Percentiles rank a stretch among this genome's conserved stretches.
Evolutionary conservation across 192 early-diverging fungal species (phyloP).

Genomic region (Coemansia sp.): DNA sequence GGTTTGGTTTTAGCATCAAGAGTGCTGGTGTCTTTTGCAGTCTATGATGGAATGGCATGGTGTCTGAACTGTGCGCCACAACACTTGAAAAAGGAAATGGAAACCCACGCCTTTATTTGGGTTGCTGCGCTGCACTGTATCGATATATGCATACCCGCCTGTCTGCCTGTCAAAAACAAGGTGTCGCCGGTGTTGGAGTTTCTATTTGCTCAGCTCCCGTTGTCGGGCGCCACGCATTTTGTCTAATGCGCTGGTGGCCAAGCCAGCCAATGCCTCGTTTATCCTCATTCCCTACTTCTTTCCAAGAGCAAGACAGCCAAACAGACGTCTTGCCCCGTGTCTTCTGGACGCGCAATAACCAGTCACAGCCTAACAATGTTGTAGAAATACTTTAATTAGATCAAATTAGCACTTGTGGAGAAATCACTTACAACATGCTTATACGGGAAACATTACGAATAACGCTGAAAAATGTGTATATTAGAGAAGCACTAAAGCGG

Average conservation of each 20-base stretch:
- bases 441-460: too few relatives aligned
- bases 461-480: too few relatives aligned
- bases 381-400: too few relatives aligned
- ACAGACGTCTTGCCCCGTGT: background rate
- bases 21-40: background rate
- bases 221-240: constrained; percentile 10
- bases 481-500: too few relatives aligned
- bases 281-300: background rate
- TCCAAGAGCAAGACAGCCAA: too few relatives aligned
- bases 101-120: background rate
- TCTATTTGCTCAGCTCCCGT: background rate
- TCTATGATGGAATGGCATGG: background rate
- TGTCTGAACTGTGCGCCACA: background rate
- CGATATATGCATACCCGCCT: background rate
- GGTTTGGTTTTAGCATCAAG: too few relatives aligned
- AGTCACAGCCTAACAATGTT: too few relatives aligned
- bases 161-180: background rate
- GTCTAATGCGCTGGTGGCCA: constrained; percentile 5
- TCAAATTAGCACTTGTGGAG: too few relatives aligned
- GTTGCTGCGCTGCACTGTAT: background rate
- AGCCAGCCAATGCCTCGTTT: background rate
- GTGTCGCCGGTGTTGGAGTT: background rate
- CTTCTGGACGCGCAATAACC: too few relatives aligned
- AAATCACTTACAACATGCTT: too few relatives aligned
- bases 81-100: background rate